A percentile compares a stretch with the other conserved stretches of the same genome.
Evolutionary conservation across 1,284 basidiomycete species (phyloP).

Genomic region (Baeospora myosura): DNA sequence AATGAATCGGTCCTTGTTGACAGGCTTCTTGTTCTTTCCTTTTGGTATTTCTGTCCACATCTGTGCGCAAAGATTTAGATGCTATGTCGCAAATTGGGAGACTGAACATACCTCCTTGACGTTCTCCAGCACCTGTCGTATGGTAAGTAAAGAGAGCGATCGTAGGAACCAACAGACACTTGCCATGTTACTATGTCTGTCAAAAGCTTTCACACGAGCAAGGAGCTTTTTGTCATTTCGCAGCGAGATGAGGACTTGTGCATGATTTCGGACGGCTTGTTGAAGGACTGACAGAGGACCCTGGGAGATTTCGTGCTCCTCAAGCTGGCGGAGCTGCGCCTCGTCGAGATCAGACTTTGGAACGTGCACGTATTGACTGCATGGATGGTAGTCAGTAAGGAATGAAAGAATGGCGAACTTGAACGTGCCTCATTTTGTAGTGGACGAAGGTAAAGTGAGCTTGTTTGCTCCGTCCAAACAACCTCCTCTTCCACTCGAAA

Average conservation of each 20-base stretch:
- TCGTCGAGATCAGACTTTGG: conserved; percentile 98
- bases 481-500: neutral
- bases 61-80: conserved; percentile 29
- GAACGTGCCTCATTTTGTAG: conserved; percentile 14
- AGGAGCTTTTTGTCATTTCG: conserved; percentile 99
- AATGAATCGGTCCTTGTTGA: conserved; percentile 99
- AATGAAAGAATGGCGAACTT: conserved; percentile 16
- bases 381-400: conserved; percentile 8
- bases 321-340: conserved; percentile 89
- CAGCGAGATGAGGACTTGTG: conserved; percentile 94
- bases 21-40: conserved; percentile 96
- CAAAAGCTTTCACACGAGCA: conserved; percentile 97
- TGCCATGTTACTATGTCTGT: conserved; percentile 98
- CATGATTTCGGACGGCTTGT: conserved; percentile 95
- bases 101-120: conserved; percentile 76
- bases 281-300: conserved; percentile 97
- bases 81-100: neutral
- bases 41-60: conserved; percentile 99
- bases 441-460: conserved; percentile 3
- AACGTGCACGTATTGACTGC: conserved; percentile 92
- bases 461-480: conserved; percentile 2
- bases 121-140: conserved; percentile 80
- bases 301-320: conserved; percentile 96
- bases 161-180: conserved; percentile 18
- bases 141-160: neutral